Percentiles rank a stretch among this genome's conserved stretches.
Evolutionary conservation across 2,329 filamentous ascomycete species (phyloP).

Genomic region (Epichloe elymi): DNA sequence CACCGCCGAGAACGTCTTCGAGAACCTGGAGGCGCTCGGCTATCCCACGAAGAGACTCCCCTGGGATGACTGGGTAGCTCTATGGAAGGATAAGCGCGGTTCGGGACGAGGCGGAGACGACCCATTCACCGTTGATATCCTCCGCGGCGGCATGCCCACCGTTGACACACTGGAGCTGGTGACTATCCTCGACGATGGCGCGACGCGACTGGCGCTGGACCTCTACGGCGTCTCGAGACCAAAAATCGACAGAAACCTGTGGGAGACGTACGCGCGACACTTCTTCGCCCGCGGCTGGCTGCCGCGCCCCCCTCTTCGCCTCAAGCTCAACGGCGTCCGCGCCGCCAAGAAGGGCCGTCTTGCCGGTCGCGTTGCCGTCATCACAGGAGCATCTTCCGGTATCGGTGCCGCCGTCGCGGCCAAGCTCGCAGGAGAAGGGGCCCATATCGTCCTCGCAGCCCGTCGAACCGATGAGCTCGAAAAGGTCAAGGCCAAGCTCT

Average conservation of each 20-base stretch:
- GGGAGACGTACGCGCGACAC: constrained; percentile 67
- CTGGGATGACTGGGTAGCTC: constrained; percentile 61
- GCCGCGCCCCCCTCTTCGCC: constrained; percentile 47
- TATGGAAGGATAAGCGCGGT: constrained; percentile 61
- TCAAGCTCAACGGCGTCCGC: constrained; percentile 16
- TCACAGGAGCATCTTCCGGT: constrained; percentile 70
- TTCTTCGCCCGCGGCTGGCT: constrained; percentile 75
- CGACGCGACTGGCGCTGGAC: constrained; percentile 47
- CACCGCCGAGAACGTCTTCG: constrained; percentile 51
- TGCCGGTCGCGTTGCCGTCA: constrained; percentile 55
- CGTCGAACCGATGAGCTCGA: constrained; percentile 58
- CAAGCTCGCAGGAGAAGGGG: constrained; percentile 57
- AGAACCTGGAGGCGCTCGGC: constrained; percentile 50
- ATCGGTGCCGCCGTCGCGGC: constrained; percentile 64
- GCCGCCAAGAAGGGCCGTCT: constrained; percentile 39
- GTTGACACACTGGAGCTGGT: constrained; percentile 58
- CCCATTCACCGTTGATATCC: constrained; percentile 65
- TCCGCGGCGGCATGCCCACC: constrained; percentile 68
- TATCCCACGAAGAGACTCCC: constrained; percentile 53
- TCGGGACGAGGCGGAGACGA: constrained; percentile 52
- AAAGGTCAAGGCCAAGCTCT: constrained; percentile 47
- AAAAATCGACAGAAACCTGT: constrained; percentile 54
- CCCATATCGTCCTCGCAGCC: constrained; percentile 58
- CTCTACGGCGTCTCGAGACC: constrained; percentile 45
- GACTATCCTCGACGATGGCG: constrained; percentile 59